Percentiles rank a stretch among this genome's conserved stretches.
Conservation (phyloP, 495 filamentous ascomycete genomes). For the Trypethelium eluteriae region DNA sequence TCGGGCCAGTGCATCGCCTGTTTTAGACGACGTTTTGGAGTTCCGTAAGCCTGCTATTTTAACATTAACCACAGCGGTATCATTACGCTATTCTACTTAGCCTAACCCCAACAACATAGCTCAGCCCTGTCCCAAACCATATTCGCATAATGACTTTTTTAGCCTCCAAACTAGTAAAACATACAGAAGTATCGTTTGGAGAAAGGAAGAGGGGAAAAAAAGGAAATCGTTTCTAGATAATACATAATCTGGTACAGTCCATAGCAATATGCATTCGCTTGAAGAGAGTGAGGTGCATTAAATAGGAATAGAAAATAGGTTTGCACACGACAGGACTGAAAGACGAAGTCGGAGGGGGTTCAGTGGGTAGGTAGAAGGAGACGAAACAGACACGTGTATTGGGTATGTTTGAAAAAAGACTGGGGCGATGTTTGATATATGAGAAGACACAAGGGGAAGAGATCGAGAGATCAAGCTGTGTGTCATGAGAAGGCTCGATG, state of each 20-base stretch:
- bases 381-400: not conserved
- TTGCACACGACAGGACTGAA: not conserved
- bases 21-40: too few relatives aligned
- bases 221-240: conserved; percentile 12
- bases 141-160: not conserved
- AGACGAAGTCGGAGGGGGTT: not conserved
- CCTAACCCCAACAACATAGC: not conserved
- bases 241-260: conserved; percentile 7
- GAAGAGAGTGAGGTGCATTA: not conserved
- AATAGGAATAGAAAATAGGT: not conserved
- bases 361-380: not conserved
- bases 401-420: not conserved
- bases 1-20: too few relatives aligned
- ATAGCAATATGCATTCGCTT: not conserved
- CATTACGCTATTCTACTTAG: not conserved
- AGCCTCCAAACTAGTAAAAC: conserved; percentile 6
- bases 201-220: not conserved
- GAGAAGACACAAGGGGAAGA: not conserved
- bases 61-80: not conserved
- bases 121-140: too few relatives aligned
- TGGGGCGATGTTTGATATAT: not conserved
- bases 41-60: not conserved
- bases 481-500: conserved; percentile 2
- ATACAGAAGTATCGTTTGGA: conserved; percentile 2
- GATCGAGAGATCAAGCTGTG: not conserved